Conservation (phyloP, 352 stramenopile genomes). For the Salisapilia sapeloensis region DNA sequence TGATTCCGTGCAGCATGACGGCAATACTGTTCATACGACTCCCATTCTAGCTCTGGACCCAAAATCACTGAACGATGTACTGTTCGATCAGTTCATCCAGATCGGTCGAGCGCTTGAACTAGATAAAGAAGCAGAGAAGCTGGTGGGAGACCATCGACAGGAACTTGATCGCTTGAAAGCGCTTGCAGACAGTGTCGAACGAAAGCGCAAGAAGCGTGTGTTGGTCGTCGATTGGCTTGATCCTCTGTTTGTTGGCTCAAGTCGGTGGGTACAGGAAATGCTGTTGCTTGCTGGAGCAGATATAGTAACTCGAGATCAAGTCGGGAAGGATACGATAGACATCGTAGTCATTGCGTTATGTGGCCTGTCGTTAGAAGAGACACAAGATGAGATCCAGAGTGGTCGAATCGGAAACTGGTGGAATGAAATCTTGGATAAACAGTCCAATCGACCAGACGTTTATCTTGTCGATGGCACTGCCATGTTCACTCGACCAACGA, state of each 20-base stretch:
- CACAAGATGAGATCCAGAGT: slow-evolving; percentile 14
- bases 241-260: slow-evolving; percentile 37
- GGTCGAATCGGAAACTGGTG: slow-evolving; percentile 26
- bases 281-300: slow-evolving; percentile 21
- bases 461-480: slow-evolving; percentile 49
- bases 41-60: slow-evolving; percentile 30
- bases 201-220: slow-evolving; percentile 9
- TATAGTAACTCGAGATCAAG: slow-evolving; percentile 6
- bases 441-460: slow-evolving; percentile 6
- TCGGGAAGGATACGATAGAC: slow-evolving; percentile 10
- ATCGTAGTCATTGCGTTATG: slow-evolving; percentile 45
- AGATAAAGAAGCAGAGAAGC: slow-evolving; percentile 12
- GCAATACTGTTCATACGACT: slow-evolving; percentile 6
- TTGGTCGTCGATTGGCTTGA: slow-evolving; percentile 62
- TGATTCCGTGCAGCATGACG: slow-evolving; percentile 4
- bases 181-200: slow-evolving; percentile 3
- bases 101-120: slow-evolving; percentile 27
- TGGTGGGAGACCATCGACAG: slow-evolving; percentile 13
- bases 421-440: slow-evolving; percentile 5
- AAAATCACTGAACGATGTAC: slow-evolving; percentile 17
- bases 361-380: slow-evolving; percentile 25
- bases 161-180: slow-evolving; percentile 9
- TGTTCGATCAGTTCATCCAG: slow-evolving; percentile 28
- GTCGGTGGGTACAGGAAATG: slow-evolving; percentile 54
- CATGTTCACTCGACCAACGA: slow-evolving; percentile 55